These are phyloP conservation scores for Ilyonectria mors-panacis DNA, from an alignment of 2,329 filamentous ascomycete species.

Conservation along the genomic window DNA sequence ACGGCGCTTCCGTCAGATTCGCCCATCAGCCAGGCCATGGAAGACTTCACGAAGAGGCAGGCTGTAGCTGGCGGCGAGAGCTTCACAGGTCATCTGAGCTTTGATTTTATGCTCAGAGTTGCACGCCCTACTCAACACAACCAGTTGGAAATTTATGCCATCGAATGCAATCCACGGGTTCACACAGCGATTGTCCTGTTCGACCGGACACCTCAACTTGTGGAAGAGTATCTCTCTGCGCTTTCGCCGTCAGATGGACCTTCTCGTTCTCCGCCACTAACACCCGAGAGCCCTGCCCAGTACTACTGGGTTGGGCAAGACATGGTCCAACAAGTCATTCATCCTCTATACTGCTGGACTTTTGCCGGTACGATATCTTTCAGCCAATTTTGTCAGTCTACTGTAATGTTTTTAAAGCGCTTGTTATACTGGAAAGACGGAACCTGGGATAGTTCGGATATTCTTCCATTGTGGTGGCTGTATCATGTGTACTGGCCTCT, in stretches of 20 bases:
- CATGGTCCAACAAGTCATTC: constrained; percentile 65
- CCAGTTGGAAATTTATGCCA: constrained; percentile 67
- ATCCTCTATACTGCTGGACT: constrained; percentile 57
- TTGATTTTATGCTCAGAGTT: constrained; percentile 75
- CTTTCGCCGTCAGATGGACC: constrained; percentile 48
- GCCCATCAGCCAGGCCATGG: constrained; percentile 71
- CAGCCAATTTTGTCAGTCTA: constrained; percentile 37
- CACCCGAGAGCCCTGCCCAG: constrained; percentile 42
- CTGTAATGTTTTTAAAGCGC: constrained; percentile 52
- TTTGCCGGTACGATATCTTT: constrained; percentile 42
- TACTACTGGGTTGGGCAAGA: constrained; percentile 80
- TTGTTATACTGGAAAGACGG: constrained; percentile 68
- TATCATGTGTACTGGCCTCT: constrained; percentile 71
- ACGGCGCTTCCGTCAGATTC: constrained; percentile 68
- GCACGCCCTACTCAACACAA: neutral
- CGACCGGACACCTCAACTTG: constrained; percentile 60
- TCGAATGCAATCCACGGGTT: constrained; percentile 79
- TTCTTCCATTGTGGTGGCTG: constrained; percentile 69
- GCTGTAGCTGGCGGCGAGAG: constrained; percentile 62
- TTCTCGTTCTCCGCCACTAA: constrained; percentile 32
- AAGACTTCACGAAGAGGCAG: constrained; percentile 74
- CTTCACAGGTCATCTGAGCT: constrained; percentile 80
- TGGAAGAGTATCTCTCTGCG: constrained; percentile 67
- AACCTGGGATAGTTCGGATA: constrained; percentile 68
- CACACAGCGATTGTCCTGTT: constrained; percentile 79